These are phyloP conservation scores for Talaromyces funiculosus DNA, from an alignment of 2,329 filamentous ascomycete genomes.

Conservation along the genomic window DNA sequence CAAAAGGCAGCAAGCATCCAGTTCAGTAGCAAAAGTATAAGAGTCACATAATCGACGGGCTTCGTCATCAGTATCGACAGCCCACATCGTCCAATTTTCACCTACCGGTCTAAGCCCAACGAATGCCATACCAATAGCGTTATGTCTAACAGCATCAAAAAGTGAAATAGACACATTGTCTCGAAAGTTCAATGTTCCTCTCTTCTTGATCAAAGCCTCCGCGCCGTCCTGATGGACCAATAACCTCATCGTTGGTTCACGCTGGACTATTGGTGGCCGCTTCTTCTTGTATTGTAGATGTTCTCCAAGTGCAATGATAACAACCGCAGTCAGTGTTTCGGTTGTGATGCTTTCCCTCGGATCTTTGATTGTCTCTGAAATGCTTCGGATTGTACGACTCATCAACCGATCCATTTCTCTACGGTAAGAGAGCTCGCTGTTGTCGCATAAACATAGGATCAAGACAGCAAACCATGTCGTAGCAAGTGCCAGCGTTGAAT, in stretches of 20 bases:
- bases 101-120: background rate
- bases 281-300: background rate
- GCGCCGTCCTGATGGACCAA: slow-evolving; percentile 10
- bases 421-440: background rate
- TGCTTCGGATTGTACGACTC: background rate
- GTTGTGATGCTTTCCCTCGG: slow-evolving; percentile 1
- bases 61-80: background rate
- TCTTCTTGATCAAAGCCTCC: slow-evolving; percentile 9
- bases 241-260: background rate
- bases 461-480: slow-evolving; percentile 12
- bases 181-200: slow-evolving; percentile 9
- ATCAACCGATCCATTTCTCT: background rate
- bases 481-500: slow-evolving; percentile 1
- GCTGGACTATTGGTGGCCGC: background rate
- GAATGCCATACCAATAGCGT: slow-evolving; percentile 7
- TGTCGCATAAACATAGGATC: background rate
- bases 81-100: slow-evolving; percentile 11
- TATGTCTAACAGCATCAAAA: slow-evolving; percentile 10
- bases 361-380: background rate
- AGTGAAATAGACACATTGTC: slow-evolving; percentile 8
- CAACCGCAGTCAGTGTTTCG: slow-evolving; percentile 9
- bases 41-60: slow-evolving; percentile 9
- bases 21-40: slow-evolving; percentile 11
- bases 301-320: slow-evolving; percentile 10
- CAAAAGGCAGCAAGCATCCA: slow-evolving; percentile 7